Percentiles rank a stretch among this genome's conserved stretches.
Evolutionary conservation across 1,284 basidiomycete genomes (phyloP).

Genomic region (Cutaneotrichosporon sp.): DNA sequence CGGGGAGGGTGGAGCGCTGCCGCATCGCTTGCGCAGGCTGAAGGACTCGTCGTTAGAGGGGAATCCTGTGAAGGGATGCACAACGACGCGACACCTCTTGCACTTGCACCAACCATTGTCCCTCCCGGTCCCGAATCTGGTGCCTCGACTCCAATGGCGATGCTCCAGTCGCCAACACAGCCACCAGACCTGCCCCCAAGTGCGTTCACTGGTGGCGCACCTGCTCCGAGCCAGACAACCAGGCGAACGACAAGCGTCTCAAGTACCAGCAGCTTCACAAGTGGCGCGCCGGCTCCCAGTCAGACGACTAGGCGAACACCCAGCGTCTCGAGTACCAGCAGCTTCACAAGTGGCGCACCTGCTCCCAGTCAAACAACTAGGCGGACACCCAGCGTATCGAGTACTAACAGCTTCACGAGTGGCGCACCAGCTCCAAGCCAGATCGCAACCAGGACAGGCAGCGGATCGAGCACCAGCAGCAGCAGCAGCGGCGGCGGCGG

Average conservation of each 20-base stretch:
- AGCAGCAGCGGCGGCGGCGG: constrained; percentile 8
- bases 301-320: background rate
- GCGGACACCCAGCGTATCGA: constrained; percentile 11
- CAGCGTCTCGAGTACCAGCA: constrained; percentile 21
- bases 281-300: constrained; percentile 4
- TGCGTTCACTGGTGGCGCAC: constrained; percentile 1
- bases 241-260: constrained; percentile 8
- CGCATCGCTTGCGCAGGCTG: constrained; percentile 2
- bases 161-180: background rate
- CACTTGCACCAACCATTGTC: background rate
- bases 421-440: constrained; percentile 4
- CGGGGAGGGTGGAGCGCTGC: constrained; percentile 36
- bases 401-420: constrained; percentile 13
- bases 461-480: constrained; percentile 21
- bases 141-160: background rate
- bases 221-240: constrained; percentile 2
- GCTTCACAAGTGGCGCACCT: constrained; percentile 6
- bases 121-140: background rate
- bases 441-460: background rate
- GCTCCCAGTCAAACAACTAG: constrained; percentile 1
- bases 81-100: background rate
- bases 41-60: constrained; percentile 4
- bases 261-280: constrained; percentile 17
- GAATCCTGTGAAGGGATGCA: constrained; percentile 7
- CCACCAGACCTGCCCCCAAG: background rate